Evolutionary conservation across 371 early-diverging fungal species (phyloP), one percentile per base, ranked within the genome.

Genomic region (Rhizopus delemar): DNA sequence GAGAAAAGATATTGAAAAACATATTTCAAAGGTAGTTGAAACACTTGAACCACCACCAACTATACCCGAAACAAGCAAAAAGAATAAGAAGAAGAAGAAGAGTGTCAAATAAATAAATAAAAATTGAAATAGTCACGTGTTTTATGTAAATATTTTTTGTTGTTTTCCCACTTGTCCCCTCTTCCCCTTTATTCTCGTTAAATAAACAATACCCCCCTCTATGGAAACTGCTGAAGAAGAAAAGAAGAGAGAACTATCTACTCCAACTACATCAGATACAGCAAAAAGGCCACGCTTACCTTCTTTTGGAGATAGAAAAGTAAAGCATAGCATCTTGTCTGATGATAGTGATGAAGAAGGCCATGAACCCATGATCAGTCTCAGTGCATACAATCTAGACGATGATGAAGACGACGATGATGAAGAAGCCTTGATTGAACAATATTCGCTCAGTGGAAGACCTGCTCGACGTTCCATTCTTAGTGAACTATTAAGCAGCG

Each of bases 401-500:
- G 31, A 53, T 9, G 56, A 62, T 12, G 62, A 56, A 39, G 63
- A 56, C n/a, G 63, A 62, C n/a, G 60, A 53, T 22, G 22, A 48
- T 16, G 43, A 36, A 4, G 43, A 41, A 36, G 2, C 15, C 5
- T n/a, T 43, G 7, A 15, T 13, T 43, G 48, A 48, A 16, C 22
- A 41, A 32, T 50, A 41, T 8, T 16, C 41, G 16, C n/a, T 58
- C 29, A 39, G 31, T 9, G 50, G 54, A 13, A 53, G 33, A 55
- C 53, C 63, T 0, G 58, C 53, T n/a, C 53, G 59, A 16, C 59
- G 63, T 3, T 56, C 63, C n/a, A 32, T 63, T 2, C 49, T 55
- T n/a, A 62, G 41, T 11, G 62, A 61, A 7, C 34, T 62, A 12
- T 29, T 61, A 11, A 50, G 45, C 11, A 61, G 68, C 33, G 51